Conservation (phyloP, 768 basidiomycete species). For the Panaeolus papilionaceus region DNA sequence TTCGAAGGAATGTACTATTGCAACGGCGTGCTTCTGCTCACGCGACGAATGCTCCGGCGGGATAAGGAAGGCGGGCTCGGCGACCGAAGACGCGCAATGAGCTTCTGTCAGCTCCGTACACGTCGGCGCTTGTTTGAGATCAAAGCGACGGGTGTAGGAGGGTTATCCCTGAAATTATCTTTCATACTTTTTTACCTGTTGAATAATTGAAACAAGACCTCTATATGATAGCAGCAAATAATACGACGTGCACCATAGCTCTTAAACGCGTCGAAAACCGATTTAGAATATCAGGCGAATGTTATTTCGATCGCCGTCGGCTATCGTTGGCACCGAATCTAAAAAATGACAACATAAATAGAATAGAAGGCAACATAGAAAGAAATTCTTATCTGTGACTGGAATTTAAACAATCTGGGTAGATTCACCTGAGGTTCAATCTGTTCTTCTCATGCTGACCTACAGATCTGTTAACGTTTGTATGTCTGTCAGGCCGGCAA, state of each 20-base stretch:
- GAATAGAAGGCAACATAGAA: neutral
- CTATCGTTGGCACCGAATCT: neutral
- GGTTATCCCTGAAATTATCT: too few relatives aligned
- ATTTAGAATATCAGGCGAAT: neutral
- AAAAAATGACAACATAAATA: neutral
- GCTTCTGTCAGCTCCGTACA: conserved; percentile 10
- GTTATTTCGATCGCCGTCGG: conserved; percentile 7
- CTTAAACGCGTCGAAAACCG: neutral
- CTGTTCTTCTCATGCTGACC: neutral
- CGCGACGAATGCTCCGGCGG: conserved; percentile 1
- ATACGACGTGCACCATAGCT: neutral
- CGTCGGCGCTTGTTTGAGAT: conserved; percentile 9
- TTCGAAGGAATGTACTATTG: neutral
- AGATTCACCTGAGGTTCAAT: neutral
- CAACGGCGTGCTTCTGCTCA: neutral
- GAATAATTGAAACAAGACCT: too few relatives aligned
- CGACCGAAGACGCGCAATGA: conserved; percentile 1
- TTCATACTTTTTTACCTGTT: too few relatives aligned
- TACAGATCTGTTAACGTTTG: neutral
- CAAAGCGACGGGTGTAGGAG: too few relatives aligned
- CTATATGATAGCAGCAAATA: neutral
- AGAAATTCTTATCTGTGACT: neutral
- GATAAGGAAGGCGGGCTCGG: conserved; percentile 10
- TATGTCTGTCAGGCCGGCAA: neutral
- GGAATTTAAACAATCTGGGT: neutral